Evolutionary conservation across 2,329 filamentous ascomycete species (phyloP).

Genomic region (Sporothrix sp.): DNA sequence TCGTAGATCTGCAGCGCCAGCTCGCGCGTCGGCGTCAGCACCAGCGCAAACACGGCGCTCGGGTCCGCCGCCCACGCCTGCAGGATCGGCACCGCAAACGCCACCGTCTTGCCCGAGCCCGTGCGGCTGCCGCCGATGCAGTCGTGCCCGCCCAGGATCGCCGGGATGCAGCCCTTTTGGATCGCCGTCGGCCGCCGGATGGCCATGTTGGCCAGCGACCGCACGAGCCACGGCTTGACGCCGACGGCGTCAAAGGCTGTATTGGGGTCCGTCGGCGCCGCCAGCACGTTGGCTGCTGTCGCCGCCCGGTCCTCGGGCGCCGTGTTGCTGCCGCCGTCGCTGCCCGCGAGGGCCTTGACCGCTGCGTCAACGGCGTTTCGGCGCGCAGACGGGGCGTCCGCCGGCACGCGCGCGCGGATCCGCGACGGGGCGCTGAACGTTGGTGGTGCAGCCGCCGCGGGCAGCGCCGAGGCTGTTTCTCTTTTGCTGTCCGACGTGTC

Average conservation of each 20-base stretch:
- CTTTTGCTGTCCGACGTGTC: too few species aligned
- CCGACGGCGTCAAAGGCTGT: slow-evolving; percentile 61
- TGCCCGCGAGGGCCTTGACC: neutral
- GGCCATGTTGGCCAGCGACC: slow-evolving; percentile 64
- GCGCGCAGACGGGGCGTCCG: slow-evolving; percentile 1
- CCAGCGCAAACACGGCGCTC: slow-evolving; percentile 77
- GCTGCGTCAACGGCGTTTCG: slow-evolving; percentile 5
- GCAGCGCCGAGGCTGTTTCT: slow-evolving; percentile 23
- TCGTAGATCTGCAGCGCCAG: slow-evolving; percentile 93
- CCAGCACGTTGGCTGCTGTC: slow-evolving; percentile 23
- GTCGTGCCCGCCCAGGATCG: slow-evolving; percentile 82
- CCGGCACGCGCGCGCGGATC: slow-evolving; percentile 29
- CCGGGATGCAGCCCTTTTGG: slow-evolving; percentile 85
- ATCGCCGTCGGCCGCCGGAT: slow-evolving; percentile 87
- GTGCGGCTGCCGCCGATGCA: slow-evolving; percentile 93
- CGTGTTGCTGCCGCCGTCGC: neutral
- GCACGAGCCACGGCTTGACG: slow-evolving; percentile 79
- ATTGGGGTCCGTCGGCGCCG: slow-evolving; percentile 46
- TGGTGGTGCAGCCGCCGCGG: slow-evolving; percentile 22
- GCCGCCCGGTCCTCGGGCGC: neutral
- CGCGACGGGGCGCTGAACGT: slow-evolving; percentile 44
- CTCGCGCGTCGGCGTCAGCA: slow-evolving; percentile 85
- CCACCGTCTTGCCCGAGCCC: slow-evolving; percentile 93
- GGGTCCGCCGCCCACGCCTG: slow-evolving; percentile 92
- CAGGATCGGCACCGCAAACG: slow-evolving; percentile 88